Evolutionary conservation across 805 yeast genomes (phyloP).

Genomic region (Metschnikowia kofuensis): DNA sequence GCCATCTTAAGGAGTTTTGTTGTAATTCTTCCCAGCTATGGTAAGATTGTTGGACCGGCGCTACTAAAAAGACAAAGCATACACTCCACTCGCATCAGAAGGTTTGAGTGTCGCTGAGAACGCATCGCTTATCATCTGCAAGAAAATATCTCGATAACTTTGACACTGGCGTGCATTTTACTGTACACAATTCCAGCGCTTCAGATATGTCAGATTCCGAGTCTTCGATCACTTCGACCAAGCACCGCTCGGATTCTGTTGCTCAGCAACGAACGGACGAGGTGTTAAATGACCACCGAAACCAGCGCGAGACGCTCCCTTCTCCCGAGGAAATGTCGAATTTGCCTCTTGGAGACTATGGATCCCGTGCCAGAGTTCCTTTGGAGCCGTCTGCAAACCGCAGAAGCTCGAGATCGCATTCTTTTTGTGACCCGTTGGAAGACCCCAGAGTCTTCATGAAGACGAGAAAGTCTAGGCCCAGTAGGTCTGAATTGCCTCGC

Average conservation of each 20-base stretch:
- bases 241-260: conserved; percentile 16
- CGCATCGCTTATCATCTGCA: not conserved
- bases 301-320: conserved; percentile 36
- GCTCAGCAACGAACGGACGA: conserved; percentile 27
- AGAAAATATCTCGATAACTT: too few species aligned
- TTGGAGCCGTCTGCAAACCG: conserved; percentile 21
- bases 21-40: conserved; percentile 8
- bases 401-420: conserved; percentile 32
- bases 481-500: conserved; percentile 25
- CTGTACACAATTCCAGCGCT: too few species aligned
- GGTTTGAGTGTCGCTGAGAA: conserved; percentile 3
- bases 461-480: conserved; percentile 10
- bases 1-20: not conserved
- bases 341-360: not conserved
- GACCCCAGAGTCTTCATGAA: conserved; percentile 10
- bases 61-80: conserved; percentile 1
- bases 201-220: conserved; percentile 44
- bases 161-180: too few species aligned
- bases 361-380: not conserved
- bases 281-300: conserved; percentile 39
- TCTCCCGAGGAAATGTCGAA: conserved; percentile 18
- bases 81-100: not conserved
- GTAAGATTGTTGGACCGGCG: conserved; percentile 9
- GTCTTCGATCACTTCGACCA: conserved; percentile 29
- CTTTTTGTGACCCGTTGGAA: conserved; percentile 40